Evolutionary conservation across 139 green algal genomes (phyloP).

Genomic region (Diplosphaera chodatii): DNA sequence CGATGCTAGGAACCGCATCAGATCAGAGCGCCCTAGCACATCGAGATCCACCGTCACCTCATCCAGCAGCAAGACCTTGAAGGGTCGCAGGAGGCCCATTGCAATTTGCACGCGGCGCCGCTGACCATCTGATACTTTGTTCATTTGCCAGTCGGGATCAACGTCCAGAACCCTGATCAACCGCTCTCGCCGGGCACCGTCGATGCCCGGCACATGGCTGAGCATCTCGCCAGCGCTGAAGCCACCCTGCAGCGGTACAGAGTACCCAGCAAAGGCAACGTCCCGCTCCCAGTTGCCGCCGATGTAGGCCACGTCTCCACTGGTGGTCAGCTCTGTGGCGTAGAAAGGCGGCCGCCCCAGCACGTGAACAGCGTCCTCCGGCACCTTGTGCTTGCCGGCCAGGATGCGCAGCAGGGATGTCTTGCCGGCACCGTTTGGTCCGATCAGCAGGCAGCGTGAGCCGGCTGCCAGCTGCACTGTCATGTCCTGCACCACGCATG

Average conservation of each 20-base stretch:
- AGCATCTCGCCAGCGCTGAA: constrained; percentile 88
- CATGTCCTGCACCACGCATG: constrained; percentile 67
- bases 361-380: constrained; percentile 48
- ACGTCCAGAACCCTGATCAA: constrained; percentile 84
- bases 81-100: constrained; percentile 77
- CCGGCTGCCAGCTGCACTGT: constrained; percentile 49
- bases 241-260: constrained; percentile 84
- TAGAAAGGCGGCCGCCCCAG: constrained; percentile 89
- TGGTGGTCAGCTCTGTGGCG: constrained; percentile 72
- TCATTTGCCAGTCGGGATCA: constrained; percentile 75
- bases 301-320: constrained; percentile 82
- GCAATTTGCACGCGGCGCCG: constrained; percentile 86
- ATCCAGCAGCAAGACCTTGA: constrained; percentile 84
- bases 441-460: constrained; percentile 70
- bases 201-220: constrained; percentile 58
- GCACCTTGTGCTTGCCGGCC: constrained; percentile 89
- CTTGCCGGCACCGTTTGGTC: constrained; percentile 84
- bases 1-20: constrained; percentile 79
- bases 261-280: constrained; percentile 87
- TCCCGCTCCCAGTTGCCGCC: constrained; percentile 91
- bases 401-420: constrained; percentile 82
- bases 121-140: constrained; percentile 86
- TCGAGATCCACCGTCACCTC: constrained; percentile 97
- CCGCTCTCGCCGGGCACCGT: constrained; percentile 45
- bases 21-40: constrained; percentile 84